These are phyloP conservation scores for Suhomyces faveliae DNA, from an alignment of 805 yeast species.

Conservation along the genomic window DNA sequence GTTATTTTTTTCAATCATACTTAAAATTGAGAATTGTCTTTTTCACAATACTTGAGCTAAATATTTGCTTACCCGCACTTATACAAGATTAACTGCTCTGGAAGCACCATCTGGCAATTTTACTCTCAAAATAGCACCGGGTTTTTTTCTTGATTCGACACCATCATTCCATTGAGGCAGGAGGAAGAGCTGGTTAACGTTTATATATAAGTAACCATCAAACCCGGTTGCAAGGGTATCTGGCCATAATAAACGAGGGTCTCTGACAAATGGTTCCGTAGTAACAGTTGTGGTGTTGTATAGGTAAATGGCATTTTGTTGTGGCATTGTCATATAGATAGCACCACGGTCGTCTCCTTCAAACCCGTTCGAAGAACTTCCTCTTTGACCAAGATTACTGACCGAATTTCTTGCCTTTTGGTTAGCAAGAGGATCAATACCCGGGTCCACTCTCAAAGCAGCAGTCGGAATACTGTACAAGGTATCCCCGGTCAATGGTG, in stretches of 20 bases:
- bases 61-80: neutral
- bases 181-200: neutral
- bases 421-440: neutral
- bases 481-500: neutral
- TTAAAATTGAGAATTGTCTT: neutral
- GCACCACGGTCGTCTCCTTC: neutral
- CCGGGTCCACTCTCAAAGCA: neutral
- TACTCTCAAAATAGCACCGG: constrained; percentile 2
- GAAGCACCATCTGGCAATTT: neutral
- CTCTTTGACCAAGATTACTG: constrained; percentile 1
- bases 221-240: neutral
- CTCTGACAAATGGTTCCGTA: constrained; percentile 1
- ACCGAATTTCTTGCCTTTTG: constrained; percentile 1
- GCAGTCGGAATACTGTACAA: constrained; percentile 1
- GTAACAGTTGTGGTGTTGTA: neutral
- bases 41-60: neutral
- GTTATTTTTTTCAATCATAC: too few species aligned
- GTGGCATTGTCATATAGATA: constrained; percentile 1
- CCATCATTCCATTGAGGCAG: constrained; percentile 2
- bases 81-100: neutral
- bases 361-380: constrained; percentile 1
- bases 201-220: constrained; percentile 1
- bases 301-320: neutral
- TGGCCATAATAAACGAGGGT: constrained; percentile 4
- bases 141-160: neutral